Conservation (phyloP, 1,139 yeast genomes). For the Meyerozyma athensensis region DNA sequence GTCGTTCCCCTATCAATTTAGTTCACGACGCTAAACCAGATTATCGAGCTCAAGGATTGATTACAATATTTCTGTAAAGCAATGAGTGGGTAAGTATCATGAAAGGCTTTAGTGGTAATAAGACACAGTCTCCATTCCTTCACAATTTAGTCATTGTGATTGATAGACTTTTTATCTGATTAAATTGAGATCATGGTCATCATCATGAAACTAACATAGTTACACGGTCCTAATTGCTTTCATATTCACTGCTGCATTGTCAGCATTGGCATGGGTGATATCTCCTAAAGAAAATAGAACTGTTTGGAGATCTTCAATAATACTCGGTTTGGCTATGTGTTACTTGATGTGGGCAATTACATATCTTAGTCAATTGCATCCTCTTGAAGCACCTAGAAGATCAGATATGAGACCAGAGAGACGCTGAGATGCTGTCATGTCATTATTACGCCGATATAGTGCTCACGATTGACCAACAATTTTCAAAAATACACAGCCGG, state of each 20-base stretch:
- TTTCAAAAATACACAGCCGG: too few relatives aligned
- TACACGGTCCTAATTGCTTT: constrained; percentile 72
- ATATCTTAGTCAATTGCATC: constrained; percentile 72
- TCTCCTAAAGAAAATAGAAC: constrained; percentile 58
- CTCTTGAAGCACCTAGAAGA: constrained; percentile 76
- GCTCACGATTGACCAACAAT: too few relatives aligned
- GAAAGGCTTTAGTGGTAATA: neutral
- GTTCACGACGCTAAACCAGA: neutral
- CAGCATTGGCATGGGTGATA: constrained; percentile 60
- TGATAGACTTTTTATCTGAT: too few relatives aligned
- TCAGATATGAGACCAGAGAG: constrained; percentile 74
- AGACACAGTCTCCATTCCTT: neutral
- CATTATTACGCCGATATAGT: too few relatives aligned
- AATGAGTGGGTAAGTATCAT: constrained; percentile 25
- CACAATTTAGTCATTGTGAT: too few relatives aligned
- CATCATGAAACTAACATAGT: constrained; percentile 27
- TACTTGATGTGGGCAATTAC: constrained; percentile 95
- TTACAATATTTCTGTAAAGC: neutral
- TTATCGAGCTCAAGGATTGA: neutral
- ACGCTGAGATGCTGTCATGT: neutral
- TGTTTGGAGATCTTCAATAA: constrained; percentile 89
- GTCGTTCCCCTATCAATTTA: constrained; percentile 3
- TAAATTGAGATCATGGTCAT: too few relatives aligned
- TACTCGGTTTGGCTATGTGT: constrained; percentile 80
- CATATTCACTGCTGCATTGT: constrained; percentile 52